Conservation (phyloP, 805 yeast species). For the Cyberlindnera americana region DNA sequence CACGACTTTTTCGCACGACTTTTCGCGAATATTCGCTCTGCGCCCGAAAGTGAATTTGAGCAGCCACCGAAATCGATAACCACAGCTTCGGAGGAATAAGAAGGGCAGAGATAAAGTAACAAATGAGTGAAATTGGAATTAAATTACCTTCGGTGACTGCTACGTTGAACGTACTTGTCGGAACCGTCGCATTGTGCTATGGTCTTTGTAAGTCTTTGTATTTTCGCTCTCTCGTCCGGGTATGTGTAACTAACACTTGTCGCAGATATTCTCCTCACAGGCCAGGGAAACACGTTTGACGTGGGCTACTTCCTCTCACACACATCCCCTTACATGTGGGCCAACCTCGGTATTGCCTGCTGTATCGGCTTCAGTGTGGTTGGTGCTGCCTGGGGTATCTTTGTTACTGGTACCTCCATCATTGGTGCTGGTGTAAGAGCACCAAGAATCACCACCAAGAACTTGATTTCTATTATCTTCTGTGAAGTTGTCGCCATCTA, state of each 20-base stretch:
- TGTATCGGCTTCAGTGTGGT: conserved; percentile 94
- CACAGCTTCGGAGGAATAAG: background rate
- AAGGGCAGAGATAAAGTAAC: background rate
- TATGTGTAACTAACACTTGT: conserved; percentile 3
- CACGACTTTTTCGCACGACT: no score
- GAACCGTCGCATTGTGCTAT: conserved; percentile 19
- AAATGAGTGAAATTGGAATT: conserved; percentile 20
- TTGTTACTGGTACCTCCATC: conserved; percentile 90
- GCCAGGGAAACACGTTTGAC: conserved; percentile 88
- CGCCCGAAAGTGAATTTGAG: conserved; percentile 6
- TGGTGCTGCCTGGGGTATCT: conserved; percentile 99
- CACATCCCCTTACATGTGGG: conserved; percentile 97
- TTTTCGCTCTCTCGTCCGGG: background rate
- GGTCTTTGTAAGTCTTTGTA: conserved; percentile 25
- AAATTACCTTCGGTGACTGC: conserved; percentile 20
- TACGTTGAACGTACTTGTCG: conserved; percentile 18
- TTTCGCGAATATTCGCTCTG: no score
- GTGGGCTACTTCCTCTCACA: conserved; percentile 82
- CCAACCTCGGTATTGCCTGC: conserved; percentile 78
- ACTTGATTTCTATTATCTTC: conserved; percentile 92
- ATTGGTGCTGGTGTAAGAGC: conserved; percentile 98
- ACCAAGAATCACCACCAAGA: conserved; percentile 96
- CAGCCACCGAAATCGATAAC: conserved; percentile 1
- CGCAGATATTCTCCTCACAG: conserved; percentile 62
- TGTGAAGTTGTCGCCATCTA: conserved; percentile 99